Evolutionary conservation across 2,329 filamentous ascomycete genomes (phyloP).

Genomic region (Fusarium drepaniforme): DNA sequence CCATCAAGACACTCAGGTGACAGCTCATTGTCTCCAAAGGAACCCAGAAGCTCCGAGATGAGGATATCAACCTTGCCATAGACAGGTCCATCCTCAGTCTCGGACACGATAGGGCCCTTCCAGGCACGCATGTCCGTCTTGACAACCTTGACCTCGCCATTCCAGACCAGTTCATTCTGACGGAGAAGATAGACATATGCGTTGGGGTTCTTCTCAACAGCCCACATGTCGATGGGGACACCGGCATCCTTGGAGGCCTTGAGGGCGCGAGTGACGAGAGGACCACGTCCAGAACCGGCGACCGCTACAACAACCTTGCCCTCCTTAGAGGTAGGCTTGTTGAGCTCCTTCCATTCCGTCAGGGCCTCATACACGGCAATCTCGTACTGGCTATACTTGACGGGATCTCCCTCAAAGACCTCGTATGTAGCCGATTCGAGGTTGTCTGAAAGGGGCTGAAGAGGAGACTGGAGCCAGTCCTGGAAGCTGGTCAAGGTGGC

Average conservation of each 20-base stretch:
- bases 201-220: constrained; percentile 98
- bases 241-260: constrained; percentile 82
- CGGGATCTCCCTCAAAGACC: constrained; percentile 97
- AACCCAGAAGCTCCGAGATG: constrained; percentile 92
- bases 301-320: constrained; percentile 88
- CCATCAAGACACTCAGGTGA: constrained; percentile 97
- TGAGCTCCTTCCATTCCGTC: constrained; percentile 79
- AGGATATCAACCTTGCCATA: constrained; percentile 87
- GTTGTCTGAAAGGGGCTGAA: constrained; percentile 96
- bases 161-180: constrained; percentile 88
- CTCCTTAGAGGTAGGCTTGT: constrained; percentile 78
- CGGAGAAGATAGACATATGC: constrained; percentile 92
- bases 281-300: constrained; percentile 92
- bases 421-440: constrained; percentile 98
- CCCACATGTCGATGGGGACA: constrained; percentile 87
- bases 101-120: constrained; percentile 78
- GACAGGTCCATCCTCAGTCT: constrained; percentile 58
- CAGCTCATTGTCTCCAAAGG: constrained; percentile 96
- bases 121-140: constrained; percentile 98
- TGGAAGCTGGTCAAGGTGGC: constrained; percentile 74
- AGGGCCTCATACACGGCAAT: constrained; percentile 84
- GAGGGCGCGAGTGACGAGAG: constrained; percentile 88
- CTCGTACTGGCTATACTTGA: constrained; percentile 98
- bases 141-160: constrained; percentile 83
- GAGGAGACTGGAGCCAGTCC: constrained; percentile 93